Conservation (phyloP, 129 eudicot species). For the Rutidosis leptorrhynchoides region DNA sequence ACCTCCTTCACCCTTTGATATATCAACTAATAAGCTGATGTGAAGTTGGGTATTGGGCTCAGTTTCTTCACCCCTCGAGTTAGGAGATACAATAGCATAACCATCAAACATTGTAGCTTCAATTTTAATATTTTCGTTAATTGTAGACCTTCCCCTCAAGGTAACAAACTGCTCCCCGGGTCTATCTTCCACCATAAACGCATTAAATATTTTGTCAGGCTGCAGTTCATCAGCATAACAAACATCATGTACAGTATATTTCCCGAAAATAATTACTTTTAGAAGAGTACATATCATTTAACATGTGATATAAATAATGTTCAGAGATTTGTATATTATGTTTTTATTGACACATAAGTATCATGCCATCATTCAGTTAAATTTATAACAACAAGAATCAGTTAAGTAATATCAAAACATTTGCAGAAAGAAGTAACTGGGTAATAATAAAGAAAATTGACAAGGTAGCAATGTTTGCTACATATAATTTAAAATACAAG, state of each 20-base stretch:
- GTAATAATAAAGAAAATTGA: too few species aligned
- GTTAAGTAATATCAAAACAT: too few species aligned
- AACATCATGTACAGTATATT: not conserved
- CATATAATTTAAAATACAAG: too few species aligned
- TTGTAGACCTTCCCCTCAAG: constrained; percentile 41
- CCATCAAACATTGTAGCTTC: constrained; percentile 90
- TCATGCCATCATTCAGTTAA: not conserved
- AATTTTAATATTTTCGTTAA: constrained; percentile 52
- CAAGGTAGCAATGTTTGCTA: too few species aligned
- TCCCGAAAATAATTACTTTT: not conserved
- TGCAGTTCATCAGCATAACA: constrained; percentile 20
- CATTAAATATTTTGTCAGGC: constrained; percentile 45
- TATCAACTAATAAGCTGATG: constrained; percentile 59
- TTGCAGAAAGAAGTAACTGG: too few species aligned
- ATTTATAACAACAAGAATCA: too few species aligned
- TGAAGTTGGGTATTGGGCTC: constrained; percentile 43
- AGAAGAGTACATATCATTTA: not conserved
- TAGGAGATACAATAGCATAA: constrained; percentile 29
- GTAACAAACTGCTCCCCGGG: constrained; percentile 64
- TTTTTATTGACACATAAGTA: not conserved
- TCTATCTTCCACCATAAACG: constrained; percentile 55
- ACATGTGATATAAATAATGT: not conserved
- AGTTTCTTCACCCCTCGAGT: constrained; percentile 28
- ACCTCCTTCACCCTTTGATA: constrained; percentile 47
- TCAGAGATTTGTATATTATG: not conserved